phyloP scores from a whole-genome alignment of 2,329 filamentous ascomycete species.

The Septoria petroselini region DNA sequence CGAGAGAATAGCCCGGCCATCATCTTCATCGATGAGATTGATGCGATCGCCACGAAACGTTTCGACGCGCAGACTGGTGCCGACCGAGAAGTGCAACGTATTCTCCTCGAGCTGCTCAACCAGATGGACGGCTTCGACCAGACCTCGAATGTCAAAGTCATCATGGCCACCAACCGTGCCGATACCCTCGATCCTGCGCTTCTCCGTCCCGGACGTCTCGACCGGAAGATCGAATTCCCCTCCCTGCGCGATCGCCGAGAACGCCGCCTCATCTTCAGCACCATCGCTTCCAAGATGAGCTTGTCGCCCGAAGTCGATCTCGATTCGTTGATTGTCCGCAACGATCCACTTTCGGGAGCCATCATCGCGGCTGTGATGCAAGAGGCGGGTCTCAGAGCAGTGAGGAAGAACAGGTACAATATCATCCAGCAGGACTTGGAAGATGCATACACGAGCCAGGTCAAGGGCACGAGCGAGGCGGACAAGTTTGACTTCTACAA shows the following conservation, averaged over 20 bases:
- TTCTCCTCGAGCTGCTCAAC: constrained; percentile 93
- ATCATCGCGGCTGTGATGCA: constrained; percentile 99
- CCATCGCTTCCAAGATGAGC: constrained; percentile 97
- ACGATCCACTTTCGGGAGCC: constrained; percentile 90
- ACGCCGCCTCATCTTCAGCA: constrained; percentile 91
- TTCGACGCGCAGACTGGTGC: constrained; percentile 98
- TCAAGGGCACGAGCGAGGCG: constrained; percentile 74
- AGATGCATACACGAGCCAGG: constrained; percentile 94
- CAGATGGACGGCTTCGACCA: constrained; percentile 99
- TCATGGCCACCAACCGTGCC: constrained; percentile 98
- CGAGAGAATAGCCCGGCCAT: constrained; percentile 97
- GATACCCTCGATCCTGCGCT: constrained; percentile 95
- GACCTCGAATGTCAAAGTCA: constrained; percentile 98
- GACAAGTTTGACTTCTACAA: constrained; percentile 90
- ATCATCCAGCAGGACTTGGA: constrained; percentile 97
- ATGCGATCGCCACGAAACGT: constrained; percentile 97
- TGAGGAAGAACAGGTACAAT: constrained; percentile 97
- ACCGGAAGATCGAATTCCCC: constrained; percentile 99
- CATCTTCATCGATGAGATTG: constrained; percentile 99
- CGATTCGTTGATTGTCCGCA: constrained; percentile 92
- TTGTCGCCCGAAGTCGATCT: constrained; percentile 93
- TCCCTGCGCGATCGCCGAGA: constrained; percentile 88
- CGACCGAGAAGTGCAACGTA: constrained; percentile 97
- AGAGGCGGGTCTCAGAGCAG: constrained; percentile 88
- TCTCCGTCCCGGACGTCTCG: constrained; percentile 88